Base-by-base conservation (phyloP, 2,329 filamentous ascomycete genomes). In the Cryphonectria japonica region DNA sequence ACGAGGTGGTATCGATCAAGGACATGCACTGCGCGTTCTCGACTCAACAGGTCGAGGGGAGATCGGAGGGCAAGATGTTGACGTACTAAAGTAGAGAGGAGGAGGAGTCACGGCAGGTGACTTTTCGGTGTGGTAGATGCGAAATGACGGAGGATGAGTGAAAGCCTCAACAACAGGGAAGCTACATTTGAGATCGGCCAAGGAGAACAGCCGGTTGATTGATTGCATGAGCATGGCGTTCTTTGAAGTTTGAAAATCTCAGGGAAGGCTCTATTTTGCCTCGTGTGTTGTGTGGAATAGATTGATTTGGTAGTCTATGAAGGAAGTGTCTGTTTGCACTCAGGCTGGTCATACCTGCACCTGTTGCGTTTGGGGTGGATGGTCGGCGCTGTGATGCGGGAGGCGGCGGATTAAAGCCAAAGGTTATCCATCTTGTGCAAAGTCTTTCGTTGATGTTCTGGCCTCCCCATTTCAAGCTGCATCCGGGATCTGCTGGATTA, bases 1-100 rank as follows among this genome's bases (percentile, higher is more conserved):
- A 99, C 79, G 96, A 99, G 83, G 95, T 99, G 26, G 93, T 98
- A 41, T 92, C 93, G 14, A 97, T 99, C 82, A 97, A 97, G 85
- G 96, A 99, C 82, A 90, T 90, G 77, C 97, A 89, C 83, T 99
- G 96, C 80, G 91, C 93, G 37, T 97, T 97, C 81, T 93, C 93
- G 62, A 95, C 91, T 72, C 87, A 91, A 78, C 87, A 89, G 74
- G 82, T 85, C 54, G 82, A 83, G 62, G 84, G 84, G 67, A 86
- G 84, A 74, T 80, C 81, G 71, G 84, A 71, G 50, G 77, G 82
- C 78, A 79, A 85, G 78, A 69, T 76, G 72, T 60, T 81, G 71
- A 74, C 76, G 67, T 80, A 79, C 66, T 80, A 74, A 64, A 8
- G 60, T 54, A 37, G n/a, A 32, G 22, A 41, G 37, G 4, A 9